These are phyloP conservation scores for Exophiala sp. DNA, from an alignment of 2,329 filamentous ascomycete genomes.

Conservation along the genomic window DNA sequence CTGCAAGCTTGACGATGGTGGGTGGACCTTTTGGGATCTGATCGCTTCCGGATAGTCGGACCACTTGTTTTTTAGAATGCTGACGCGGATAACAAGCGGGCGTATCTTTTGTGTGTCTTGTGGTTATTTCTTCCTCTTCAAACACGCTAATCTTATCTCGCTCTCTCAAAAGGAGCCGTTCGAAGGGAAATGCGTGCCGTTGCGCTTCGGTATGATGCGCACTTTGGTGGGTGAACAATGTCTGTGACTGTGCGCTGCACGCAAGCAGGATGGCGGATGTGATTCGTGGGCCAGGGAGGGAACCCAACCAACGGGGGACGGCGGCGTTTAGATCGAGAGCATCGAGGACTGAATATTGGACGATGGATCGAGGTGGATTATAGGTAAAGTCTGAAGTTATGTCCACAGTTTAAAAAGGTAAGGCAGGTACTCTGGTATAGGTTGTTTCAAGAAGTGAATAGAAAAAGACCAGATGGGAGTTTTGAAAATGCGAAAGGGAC, in stretches of 20 bases:
- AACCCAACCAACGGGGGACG: conserved; percentile 15
- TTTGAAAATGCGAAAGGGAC: not conserved
- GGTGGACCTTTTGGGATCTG: conserved; percentile 1
- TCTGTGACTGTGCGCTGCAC: conserved; percentile 17
- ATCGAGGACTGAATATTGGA: conserved; percentile 2
- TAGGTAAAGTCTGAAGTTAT: not conserved
- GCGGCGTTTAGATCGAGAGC: conserved; percentile 14
- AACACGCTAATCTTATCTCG: not conserved
- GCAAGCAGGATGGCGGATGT: conserved; percentile 11
- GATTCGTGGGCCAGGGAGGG: conserved; percentile 18
- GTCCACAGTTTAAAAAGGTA: not conserved
- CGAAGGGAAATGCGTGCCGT: not conserved
- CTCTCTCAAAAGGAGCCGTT: not conserved
- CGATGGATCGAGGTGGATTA: not conserved
- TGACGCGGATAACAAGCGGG: not conserved
- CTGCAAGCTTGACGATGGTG: not conserved
- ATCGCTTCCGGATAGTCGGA: not conserved
- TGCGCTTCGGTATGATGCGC: not conserved
- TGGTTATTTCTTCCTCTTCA: not conserved
- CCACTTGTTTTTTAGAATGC: not conserved
- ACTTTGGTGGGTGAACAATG: not conserved
- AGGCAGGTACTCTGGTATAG: too few relatives aligned
- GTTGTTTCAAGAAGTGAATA: too few relatives aligned
- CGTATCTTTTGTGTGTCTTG: not conserved
- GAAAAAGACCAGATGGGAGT: not conserved